Evolutionary conservation across 495 filamentous ascomycete genomes (phyloP), one percentile per base, ranked within the genome.

Genomic region (Lepraria neglecta): DNA sequence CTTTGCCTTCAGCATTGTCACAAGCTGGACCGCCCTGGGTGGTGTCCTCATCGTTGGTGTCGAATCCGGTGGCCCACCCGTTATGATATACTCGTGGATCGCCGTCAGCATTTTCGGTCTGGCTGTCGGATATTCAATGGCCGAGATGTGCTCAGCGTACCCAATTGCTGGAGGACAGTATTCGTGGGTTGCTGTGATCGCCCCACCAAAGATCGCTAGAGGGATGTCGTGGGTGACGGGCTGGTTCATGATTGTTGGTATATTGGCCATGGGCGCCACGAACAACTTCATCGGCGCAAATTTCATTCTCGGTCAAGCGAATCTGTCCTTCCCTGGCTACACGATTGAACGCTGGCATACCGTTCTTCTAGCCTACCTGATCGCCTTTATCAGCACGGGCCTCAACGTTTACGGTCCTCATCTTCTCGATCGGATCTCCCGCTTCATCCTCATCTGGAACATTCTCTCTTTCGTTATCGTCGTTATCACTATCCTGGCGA

Each of bases 1-100:
- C 4, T 83, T 84, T 69, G 77, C 74, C 56, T 84, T 84, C 68
- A 79, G 75, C 56, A 78, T 84, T 50, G 80, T 84, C n/a, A 81
- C 80, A 50, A 80, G 79, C 67, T 84, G 81, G 80, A 79, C 74
- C 11, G 80, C 80, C 15, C 70, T 83, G 15, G 78, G 79, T 46
- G 80, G 81, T 56, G 79, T 80, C 4, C 77, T 85, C 28, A 80
- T 83, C 53, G 73, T 83, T 28, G 81, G 81, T 1, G 76, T 83
- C 38, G 76, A 75, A 30, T 74, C 78, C 28, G 80, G 80, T 38
- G 80, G 82, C 4, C 78, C 82, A 11, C 79, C 80, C 0, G 79
- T 84, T 12, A 82, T 84, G 77, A 71, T 84, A 2, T 83, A 78
- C 64, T 74, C 76, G 48, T 84, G 79, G 74, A 70, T 84, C 24